Conservation (phyloP, 1,284 basidiomycete species). For the Melampsora larici-populina region DNA sequence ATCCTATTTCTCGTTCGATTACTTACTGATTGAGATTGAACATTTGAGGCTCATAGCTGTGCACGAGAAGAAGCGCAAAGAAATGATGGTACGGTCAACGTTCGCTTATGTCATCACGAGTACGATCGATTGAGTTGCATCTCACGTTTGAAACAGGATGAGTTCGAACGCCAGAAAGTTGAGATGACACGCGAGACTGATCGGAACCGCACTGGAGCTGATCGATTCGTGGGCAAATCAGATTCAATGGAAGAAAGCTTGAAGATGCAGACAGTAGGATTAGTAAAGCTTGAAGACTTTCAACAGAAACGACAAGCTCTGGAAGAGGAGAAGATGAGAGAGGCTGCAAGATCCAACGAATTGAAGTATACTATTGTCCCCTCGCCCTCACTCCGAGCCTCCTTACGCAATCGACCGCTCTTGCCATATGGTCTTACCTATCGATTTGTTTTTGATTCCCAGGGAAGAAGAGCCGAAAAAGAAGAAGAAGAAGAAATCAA, state of each 20-base stretch:
- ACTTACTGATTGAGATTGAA: not conserved
- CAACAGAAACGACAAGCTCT: conserved; percentile 70
- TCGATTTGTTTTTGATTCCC: not conserved
- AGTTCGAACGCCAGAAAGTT: conserved; percentile 83
- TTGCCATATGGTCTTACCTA: not conserved
- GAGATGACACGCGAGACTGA: conserved; percentile 62
- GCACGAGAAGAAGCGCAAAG: conserved; percentile 67
- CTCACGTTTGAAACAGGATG: conserved; percentile 58
- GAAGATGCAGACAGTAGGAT: conserved; percentile 87
- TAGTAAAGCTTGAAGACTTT: conserved; percentile 90
- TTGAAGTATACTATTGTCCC: conserved; percentile 24
- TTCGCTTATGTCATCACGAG: conserved; percentile 2
- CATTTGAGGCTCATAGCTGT: conserved; percentile 20
- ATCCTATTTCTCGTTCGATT: not conserved
- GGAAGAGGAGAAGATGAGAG: conserved; percentile 85
- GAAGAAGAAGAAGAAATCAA: conserved; percentile 73
- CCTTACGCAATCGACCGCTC: not conserved
- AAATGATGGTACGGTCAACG: conserved; percentile 61
- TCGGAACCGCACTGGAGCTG: conserved; percentile 56
- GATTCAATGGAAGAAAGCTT: conserved; percentile 92
- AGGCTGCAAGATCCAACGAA: conserved; percentile 64
- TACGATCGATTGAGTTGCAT: not conserved
- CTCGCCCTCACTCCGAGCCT: not conserved
- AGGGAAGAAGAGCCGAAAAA: conserved; percentile 62
- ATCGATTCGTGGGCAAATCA: conserved; percentile 88